These are phyloP conservation scores for Erodium chrysanthum DNA, from an alignment of 441 rosid genomes.

Conservation along the genomic window DNA sequence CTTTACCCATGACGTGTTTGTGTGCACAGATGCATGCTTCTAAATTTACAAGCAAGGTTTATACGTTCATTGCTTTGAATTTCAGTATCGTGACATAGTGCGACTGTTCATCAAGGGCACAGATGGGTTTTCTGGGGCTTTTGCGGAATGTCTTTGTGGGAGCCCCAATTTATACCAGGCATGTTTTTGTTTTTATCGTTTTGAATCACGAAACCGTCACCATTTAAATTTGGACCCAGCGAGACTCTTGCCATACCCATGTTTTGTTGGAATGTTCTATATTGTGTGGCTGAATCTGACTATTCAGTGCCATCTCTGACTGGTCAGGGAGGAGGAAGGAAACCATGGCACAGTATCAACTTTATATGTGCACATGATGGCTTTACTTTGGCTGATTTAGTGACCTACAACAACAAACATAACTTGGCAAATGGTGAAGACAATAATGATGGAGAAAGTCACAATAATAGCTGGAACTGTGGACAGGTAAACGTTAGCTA, in stretches of 20 bases:
- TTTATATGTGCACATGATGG: constrained; percentile 93
- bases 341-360: constrained; percentile 88
- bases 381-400: constrained; percentile 76
- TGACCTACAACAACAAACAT: constrained; percentile 73
- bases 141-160: constrained; percentile 90
- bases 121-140: constrained; percentile 79
- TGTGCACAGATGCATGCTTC: neutral
- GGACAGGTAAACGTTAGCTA: constrained; percentile 49
- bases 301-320: constrained; percentile 12
- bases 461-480: constrained; percentile 91
- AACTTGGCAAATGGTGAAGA: constrained; percentile 92
- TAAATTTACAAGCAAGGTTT: constrained; percentile 5
- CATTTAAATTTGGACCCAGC: neutral
- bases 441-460: constrained; percentile 85
- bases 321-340: constrained; percentile 77
- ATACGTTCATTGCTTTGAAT: constrained; percentile 20
- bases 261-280: neutral
- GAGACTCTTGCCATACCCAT: neutral
- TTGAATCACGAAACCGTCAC: neutral
- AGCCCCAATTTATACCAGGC: constrained; percentile 88
- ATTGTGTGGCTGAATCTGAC: neutral
- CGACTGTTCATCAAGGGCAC: constrained; percentile 90
- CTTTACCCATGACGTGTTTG: neutral
- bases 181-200: constrained; percentile 16
- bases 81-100: constrained; percentile 81